Conservation (phyloP, 1,284 basidiomycete genomes). For the Pseudozyma tsukubaensis region DNA sequence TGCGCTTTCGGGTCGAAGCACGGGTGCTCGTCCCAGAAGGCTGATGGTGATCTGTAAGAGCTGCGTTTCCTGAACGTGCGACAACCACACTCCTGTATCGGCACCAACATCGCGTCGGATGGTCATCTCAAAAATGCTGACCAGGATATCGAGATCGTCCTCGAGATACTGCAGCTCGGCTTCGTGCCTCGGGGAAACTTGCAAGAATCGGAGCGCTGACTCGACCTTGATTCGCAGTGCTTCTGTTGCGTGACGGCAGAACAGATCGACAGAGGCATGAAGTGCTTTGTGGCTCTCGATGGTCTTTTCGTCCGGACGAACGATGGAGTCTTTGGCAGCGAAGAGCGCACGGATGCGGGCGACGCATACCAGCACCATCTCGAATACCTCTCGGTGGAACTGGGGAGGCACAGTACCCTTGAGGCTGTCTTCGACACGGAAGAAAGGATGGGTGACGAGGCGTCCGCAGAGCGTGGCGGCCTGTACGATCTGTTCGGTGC, state of each 20-base stretch:
- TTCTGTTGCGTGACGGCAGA: conserved; percentile 75
- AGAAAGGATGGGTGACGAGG: conserved; percentile 79
- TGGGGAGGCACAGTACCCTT: conserved; percentile 76
- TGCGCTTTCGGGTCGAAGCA: conserved; percentile 32
- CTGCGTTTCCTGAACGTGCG: conserved; percentile 82
- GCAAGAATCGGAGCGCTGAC: conserved; percentile 68
- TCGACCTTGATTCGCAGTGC: conserved; percentile 77
- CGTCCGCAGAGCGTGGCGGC: conserved; percentile 76
- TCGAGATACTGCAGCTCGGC: conserved; percentile 74
- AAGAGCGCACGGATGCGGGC: conserved; percentile 35
- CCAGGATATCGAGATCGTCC: conserved; percentile 81
- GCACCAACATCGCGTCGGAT: conserved; percentile 75
- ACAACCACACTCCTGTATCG: conserved; percentile 81
- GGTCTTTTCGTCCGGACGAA: conserved; percentile 32
- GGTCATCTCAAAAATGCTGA: conserved; percentile 84
- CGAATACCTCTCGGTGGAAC: conserved; percentile 75
- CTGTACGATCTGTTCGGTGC: conserved; percentile 74
- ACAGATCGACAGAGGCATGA: conserved; percentile 83
- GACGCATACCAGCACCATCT: conserved; percentile 48
- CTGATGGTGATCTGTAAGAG: conserved; percentile 82
- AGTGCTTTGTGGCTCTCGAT: conserved; percentile 72
- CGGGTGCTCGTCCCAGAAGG: conserved; percentile 75
- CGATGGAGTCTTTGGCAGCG: conserved; percentile 9
- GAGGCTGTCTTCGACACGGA: conserved; percentile 81
- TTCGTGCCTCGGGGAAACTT: conserved; percentile 73